These are phyloP conservation scores for Pogostemon cablin DNA, from an alignment of 257 asterid species.

Conservation along the genomic window DNA sequence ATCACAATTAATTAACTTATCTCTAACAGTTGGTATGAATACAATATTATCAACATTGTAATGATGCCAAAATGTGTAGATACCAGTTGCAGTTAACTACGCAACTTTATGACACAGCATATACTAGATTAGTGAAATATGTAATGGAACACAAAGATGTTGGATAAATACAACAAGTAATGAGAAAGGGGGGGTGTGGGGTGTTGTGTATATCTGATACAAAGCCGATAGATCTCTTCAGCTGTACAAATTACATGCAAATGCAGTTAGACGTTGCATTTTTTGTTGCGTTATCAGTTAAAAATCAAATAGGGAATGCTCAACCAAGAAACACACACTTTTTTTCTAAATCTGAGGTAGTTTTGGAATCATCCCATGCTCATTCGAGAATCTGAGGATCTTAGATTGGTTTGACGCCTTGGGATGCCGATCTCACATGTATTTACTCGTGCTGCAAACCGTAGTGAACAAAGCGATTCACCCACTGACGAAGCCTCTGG, in stretches of 20 bases:
- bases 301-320: slow-evolving; percentile 37
- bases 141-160: slow-evolving; percentile 12
- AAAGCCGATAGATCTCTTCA: slow-evolving; percentile 43
- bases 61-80: neutral
- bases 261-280: slow-evolving; percentile 47
- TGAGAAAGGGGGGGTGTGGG: slow-evolving; percentile 26
- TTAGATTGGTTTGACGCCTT: slow-evolving; percentile 81
- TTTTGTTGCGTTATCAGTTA: slow-evolving; percentile 29
- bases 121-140: neutral
- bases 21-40: neutral
- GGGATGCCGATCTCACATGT: slow-evolving; percentile 96
- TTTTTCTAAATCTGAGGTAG: slow-evolving; percentile 33
- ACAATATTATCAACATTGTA: neutral
- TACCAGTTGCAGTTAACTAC: slow-evolving; percentile 18
- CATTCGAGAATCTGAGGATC: slow-evolving; percentile 71
- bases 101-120: neutral
- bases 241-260: slow-evolving; percentile 62
- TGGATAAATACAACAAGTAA: slow-evolving; percentile 33
- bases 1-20: neutral
- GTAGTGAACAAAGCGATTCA: slow-evolving; percentile 93
- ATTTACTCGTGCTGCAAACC: slow-evolving; percentile 93
- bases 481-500: slow-evolving; percentile 83
- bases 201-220: slow-evolving; percentile 38
- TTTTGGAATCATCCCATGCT: slow-evolving; percentile 65
- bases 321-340: slow-evolving; percentile 41